A percentile compares a stretch with the other conserved stretches of the same genome.
Conservation (phyloP, 345 rosid genomes). For the Citrus cavaleriei region DNA sequence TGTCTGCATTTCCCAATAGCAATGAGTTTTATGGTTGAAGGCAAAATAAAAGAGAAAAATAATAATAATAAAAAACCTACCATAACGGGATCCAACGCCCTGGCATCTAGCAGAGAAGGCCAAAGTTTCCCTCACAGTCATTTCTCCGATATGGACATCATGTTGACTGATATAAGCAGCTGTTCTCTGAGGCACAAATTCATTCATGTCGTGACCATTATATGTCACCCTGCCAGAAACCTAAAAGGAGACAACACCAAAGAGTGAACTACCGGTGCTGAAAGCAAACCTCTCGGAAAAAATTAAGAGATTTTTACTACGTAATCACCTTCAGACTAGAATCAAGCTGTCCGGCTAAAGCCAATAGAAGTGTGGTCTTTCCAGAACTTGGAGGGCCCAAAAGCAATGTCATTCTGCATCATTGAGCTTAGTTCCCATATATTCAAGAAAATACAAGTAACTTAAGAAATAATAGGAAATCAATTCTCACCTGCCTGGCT, state of each 20-base stretch:
- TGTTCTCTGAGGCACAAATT: conserved; percentile 32
- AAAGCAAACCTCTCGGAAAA: background rate
- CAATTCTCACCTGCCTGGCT: conserved; percentile 54
- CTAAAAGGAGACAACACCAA: conserved; percentile 30
- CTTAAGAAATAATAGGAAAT: background rate
- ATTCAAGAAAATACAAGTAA: conserved; percentile 10
- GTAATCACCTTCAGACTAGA: conserved; percentile 42
- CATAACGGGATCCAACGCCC: conserved; percentile 23
- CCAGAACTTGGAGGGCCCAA: no score
- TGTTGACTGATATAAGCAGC: no score
- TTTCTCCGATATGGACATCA: conserved; percentile 52
- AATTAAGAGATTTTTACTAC: no score
- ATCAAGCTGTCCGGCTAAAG: conserved; percentile 74
- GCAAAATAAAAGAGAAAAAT: no score
- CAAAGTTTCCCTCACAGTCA: conserved; percentile 80
- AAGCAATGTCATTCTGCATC: no score
- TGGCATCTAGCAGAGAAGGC: conserved; percentile 79
- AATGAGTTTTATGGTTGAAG: background rate
- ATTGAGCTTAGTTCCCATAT: conserved; percentile 26
- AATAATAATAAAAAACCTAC: conserved; percentile 20
- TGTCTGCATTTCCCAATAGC: background rate
- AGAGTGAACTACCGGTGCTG: background rate
- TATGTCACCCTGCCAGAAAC: conserved; percentile 52
- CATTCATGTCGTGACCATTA: conserved; percentile 51
- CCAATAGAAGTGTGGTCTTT: no score